phyloP scores from a whole-genome alignment of 2,329 filamentous ascomycete species.

The Tothia fuscella region DNA sequence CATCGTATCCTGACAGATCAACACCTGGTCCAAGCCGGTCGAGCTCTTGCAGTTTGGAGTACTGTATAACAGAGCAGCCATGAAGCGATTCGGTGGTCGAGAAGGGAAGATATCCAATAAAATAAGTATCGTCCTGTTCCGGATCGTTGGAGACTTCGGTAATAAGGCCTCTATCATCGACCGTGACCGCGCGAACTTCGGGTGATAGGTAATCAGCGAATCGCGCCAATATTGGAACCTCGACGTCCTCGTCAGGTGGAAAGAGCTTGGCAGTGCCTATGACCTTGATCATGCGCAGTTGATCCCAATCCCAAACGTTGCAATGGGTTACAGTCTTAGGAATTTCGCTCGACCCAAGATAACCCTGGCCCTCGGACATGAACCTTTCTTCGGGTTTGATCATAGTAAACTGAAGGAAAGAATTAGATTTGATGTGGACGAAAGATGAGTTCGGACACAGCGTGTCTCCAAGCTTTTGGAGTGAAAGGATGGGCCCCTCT shows the following conservation, averaged over 20 bases:
- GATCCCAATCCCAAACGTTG: conserved; percentile 12
- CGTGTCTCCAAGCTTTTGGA: not conserved
- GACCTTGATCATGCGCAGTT: conserved; percentile 11
- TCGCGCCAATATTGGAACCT: conserved; percentile 11
- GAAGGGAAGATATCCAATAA: conserved; percentile 12
- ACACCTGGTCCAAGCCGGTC: conserved; percentile 12
- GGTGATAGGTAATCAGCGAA: conserved; percentile 11
- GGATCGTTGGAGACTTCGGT: conserved; percentile 11
- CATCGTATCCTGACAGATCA: conserved; percentile 11
- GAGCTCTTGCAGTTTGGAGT: conserved; percentile 13
- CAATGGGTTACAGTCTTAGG: conserved; percentile 5
- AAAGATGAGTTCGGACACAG: not conserved
- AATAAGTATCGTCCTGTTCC: conserved; percentile 11
- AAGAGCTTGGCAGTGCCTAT: conserved; percentile 13
- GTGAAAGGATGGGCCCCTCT: too few relatives aligned
- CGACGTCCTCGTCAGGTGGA: conserved; percentile 10
- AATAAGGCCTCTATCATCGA: conserved; percentile 12
- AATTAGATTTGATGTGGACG: conserved; percentile 2
- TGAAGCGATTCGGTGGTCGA: conserved; percentile 11
- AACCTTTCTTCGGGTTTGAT: conserved; percentile 5
- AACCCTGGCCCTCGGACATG: conserved; percentile 4
- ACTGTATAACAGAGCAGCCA: conserved; percentile 11
- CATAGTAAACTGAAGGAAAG: not conserved
- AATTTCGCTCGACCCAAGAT: conserved; percentile 5
- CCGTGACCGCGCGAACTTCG: conserved; percentile 11